phyloP scores from a whole-genome alignment of 2,329 filamentous ascomycete species.

The Capronia americana region DNA sequence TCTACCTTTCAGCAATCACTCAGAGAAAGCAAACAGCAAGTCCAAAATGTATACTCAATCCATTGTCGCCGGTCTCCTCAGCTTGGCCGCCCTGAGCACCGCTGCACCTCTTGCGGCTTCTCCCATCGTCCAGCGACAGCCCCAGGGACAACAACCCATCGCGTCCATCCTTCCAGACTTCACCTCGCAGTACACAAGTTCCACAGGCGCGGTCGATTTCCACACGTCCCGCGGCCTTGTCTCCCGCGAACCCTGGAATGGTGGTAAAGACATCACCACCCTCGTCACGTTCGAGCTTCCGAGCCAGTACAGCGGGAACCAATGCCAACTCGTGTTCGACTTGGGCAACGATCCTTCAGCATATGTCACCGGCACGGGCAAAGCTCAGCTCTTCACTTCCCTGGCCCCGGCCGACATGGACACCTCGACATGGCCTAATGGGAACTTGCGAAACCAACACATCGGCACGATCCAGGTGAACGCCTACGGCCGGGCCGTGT shows the following conservation, averaged over 20 bases:
- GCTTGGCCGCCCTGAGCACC: slow-evolving; percentile 16
- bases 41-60: slow-evolving; percentile 15
- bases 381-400: slow-evolving; percentile 38
- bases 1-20: background rate
- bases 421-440: slow-evolving; percentile 36
- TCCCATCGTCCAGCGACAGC: background rate
- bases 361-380: slow-evolving; percentile 23
- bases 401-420: slow-evolving; percentile 34
- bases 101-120: slow-evolving; percentile 29
- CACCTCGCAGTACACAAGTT: slow-evolving; percentile 40
- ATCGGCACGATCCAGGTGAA: slow-evolving; percentile 34
- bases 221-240: slow-evolving; percentile 53
- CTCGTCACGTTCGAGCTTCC: slow-evolving; percentile 38
- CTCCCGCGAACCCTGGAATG: slow-evolving; percentile 58
- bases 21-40: background rate
- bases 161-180: slow-evolving; percentile 27
- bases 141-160: slow-evolving; percentile 12
- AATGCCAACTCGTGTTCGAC: slow-evolving; percentile 39
- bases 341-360: slow-evolving; percentile 25
- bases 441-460: slow-evolving; percentile 37
- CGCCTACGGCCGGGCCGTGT: slow-evolving; percentile 28
- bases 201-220: slow-evolving; percentile 45
- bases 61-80: slow-evolving; percentile 27
- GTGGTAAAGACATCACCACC: slow-evolving; percentile 38
- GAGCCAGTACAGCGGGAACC: slow-evolving; percentile 24